Conservation (phyloP, 768 basidiomycete genomes). For the Mycena floridula region DNA sequence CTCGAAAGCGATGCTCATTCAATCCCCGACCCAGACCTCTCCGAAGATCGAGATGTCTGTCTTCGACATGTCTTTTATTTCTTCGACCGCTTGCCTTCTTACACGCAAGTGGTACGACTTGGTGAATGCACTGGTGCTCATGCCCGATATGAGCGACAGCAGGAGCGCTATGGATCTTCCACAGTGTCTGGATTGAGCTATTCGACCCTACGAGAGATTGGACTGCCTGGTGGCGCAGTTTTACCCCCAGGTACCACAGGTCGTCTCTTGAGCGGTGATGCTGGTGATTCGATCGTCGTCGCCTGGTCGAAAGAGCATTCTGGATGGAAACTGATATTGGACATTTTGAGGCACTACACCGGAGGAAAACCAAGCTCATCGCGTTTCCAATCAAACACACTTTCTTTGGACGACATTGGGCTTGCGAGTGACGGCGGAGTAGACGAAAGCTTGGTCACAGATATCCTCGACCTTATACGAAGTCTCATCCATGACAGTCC, state of each 20-base stretch:
- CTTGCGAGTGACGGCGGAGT: slow-evolving; percentile 60
- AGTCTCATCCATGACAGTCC: slow-evolving; percentile 71
- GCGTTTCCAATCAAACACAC: neutral
- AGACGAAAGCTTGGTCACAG: slow-evolving; percentile 61
- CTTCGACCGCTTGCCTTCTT: slow-evolving; percentile 64
- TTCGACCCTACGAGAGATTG: slow-evolving; percentile 58
- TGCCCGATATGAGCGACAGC: slow-evolving; percentile 65
- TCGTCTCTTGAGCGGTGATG: slow-evolving; percentile 65
- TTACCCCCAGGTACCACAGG: slow-evolving; percentile 66
- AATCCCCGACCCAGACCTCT: slow-evolving; percentile 38
- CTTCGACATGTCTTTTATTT: slow-evolving; percentile 70
- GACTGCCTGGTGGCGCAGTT: slow-evolving; percentile 69
- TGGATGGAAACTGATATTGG: slow-evolving; percentile 83
- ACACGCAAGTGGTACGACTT: slow-evolving; percentile 66
- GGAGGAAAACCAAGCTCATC: slow-evolving; percentile 8
- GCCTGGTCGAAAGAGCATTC: slow-evolving; percentile 80
- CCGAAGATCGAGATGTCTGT: slow-evolving; percentile 52
- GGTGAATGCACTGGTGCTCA: slow-evolving; percentile 59
- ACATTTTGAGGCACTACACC: slow-evolving; percentile 34
- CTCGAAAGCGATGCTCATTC: slow-evolving; percentile 67
- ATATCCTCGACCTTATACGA: slow-evolving; percentile 74
- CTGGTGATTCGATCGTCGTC: slow-evolving; percentile 62
- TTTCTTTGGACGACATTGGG: slow-evolving; percentile 64
- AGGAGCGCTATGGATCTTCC: slow-evolving; percentile 51
- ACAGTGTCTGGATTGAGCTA: slow-evolving; percentile 50